These are phyloP conservation scores for Diplodia scrobiculata DNA, from an alignment of 2,329 filamentous ascomycete species.

Conservation along the genomic window DNA sequence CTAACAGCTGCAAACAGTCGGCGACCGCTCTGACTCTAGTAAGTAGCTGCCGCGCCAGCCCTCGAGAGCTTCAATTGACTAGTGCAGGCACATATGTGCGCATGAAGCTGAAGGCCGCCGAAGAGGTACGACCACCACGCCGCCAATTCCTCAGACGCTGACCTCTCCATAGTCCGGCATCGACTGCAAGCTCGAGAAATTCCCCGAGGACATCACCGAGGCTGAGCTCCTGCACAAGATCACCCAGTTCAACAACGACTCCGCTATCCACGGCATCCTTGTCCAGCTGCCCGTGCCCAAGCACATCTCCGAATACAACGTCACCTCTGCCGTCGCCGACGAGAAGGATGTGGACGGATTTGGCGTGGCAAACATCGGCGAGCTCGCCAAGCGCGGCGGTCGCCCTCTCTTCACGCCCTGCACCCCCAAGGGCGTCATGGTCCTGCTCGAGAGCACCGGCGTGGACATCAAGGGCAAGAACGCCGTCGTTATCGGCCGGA, in stretches of 20 bases:
- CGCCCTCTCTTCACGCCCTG: slow-evolving; percentile 88
- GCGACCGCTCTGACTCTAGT: slow-evolving; percentile 91
- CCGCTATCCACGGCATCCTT: slow-evolving; percentile 83
- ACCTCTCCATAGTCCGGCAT: slow-evolving; percentile 72
- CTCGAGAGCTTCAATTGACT: slow-evolving; percentile 37
- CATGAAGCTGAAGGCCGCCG: slow-evolving; percentile 98
- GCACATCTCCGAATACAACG: slow-evolving; percentile 83
- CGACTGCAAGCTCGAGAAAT: slow-evolving; percentile 80
- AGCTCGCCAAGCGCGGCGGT: slow-evolving; percentile 93
- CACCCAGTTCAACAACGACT: slow-evolving; percentile 79
- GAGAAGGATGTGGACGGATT: slow-evolving; percentile 99
- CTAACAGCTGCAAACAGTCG: slow-evolving; percentile 61
- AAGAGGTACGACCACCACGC: slow-evolving; percentile 64
- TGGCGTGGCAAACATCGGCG: slow-evolving; percentile 89
- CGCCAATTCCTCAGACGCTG: slow-evolving; percentile 11
- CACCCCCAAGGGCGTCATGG: slow-evolving; percentile 97
- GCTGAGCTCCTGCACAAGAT: slow-evolving; percentile 83
- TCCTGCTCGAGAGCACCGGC: slow-evolving; percentile 78
- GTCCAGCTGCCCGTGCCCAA: slow-evolving; percentile 89
- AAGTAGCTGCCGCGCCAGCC: slow-evolving; percentile 44
- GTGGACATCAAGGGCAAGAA: slow-evolving; percentile 86
- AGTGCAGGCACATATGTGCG: slow-evolving; percentile 87
- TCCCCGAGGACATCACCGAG: slow-evolving; percentile 78
- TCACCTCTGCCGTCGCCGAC: slow-evolving; percentile 87
- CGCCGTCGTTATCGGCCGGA: slow-evolving; percentile 89